A percentile compares a stretch with the other conserved stretches of the same genome.
Evolutionary conservation across 2,329 filamentous ascomycete genomes (phyloP).

Genomic region (Sordariomycetes sp.): DNA sequence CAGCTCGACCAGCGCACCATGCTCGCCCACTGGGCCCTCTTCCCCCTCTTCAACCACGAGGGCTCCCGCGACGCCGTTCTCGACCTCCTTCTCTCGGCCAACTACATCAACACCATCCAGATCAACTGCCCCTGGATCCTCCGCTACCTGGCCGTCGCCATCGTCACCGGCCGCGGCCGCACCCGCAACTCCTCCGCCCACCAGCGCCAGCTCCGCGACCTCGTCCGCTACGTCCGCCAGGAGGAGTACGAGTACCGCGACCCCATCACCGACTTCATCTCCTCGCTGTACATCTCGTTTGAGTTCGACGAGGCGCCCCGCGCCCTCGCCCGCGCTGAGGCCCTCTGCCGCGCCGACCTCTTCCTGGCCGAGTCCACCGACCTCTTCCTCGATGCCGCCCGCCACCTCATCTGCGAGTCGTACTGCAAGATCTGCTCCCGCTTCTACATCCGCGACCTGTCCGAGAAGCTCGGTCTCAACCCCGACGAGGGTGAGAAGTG

Average conservation of each 20-base stretch:
- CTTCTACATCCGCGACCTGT: conserved; percentile 96
- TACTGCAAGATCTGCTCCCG: conserved; percentile 99
- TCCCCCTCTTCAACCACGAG: conserved; percentile 98
- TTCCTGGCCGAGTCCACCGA: conserved; percentile 81
- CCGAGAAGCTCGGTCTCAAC: conserved; percentile 77
- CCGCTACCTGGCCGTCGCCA: conserved; percentile 83
- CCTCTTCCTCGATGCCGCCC: conserved; percentile 81
- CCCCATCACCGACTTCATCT: conserved; percentile 91
- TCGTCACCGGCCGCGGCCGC: conserved; percentile 83
- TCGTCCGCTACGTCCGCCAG: conserved; percentile 89
- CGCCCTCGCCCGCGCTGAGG: conserved; percentile 76
- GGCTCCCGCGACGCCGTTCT: conserved; percentile 79
- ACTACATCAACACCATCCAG: conserved; percentile 99
- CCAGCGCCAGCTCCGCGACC: conserved; percentile 97
- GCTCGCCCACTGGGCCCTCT: conserved; percentile 96
- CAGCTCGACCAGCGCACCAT: conserved; percentile 95
- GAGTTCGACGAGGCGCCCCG: conserved; percentile 89
- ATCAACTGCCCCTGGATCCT: conserved; percentile 94
- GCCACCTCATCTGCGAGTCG: conserved; percentile 94
- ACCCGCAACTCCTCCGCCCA: conserved; percentile 72
- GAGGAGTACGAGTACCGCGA: conserved; percentile 97
- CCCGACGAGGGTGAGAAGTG: conserved; percentile 98
- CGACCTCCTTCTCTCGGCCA: conserved; percentile 91
- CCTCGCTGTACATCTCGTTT: conserved; percentile 78
- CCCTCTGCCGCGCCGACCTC: conserved; percentile 87